A percentile compares a stretch with the other conserved stretches of the same genome.
Conservation (phyloP, 495 filamentous ascomycete genomes). For the Penicillium canariense region DNA sequence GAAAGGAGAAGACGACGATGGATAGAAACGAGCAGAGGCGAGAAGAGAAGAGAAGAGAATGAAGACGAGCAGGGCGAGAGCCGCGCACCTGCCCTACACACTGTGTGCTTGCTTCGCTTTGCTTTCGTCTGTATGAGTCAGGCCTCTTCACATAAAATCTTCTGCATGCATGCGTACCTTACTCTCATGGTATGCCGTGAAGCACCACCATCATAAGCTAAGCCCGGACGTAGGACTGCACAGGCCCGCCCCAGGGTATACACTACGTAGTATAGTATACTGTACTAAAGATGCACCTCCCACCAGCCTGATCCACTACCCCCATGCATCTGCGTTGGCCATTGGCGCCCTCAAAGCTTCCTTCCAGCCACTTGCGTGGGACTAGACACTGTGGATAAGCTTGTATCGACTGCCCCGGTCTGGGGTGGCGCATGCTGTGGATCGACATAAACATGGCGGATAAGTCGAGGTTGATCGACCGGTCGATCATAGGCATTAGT, state of each 20-base stretch:
- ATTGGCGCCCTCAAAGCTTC: slow-evolving; percentile 24
- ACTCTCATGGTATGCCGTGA: too few species aligned
- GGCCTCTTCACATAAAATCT: too few species aligned
- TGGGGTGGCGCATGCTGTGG: not conserved
- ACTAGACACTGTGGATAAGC: slow-evolving; percentile 15
- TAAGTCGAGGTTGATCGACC: not conserved
- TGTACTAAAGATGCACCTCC: not conserved
- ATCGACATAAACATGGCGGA: too few species aligned
- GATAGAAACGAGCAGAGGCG: not conserved
- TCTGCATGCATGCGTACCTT: too few species aligned
- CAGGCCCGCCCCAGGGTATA: not conserved
- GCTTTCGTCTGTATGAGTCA: too few species aligned
- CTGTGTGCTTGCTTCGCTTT: too few species aligned
- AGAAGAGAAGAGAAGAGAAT: not conserved
- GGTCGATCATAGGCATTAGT: not conserved
- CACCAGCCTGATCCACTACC: slow-evolving; percentile 2
- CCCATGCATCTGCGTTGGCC: slow-evolving; percentile 1
- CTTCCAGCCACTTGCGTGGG: slow-evolving; percentile 23
- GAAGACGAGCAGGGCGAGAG: not conserved
- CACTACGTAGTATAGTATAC: not conserved
- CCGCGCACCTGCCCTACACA: too few species aligned
- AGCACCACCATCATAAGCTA: not conserved
- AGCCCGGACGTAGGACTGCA: not conserved
- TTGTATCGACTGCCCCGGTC: slow-evolving; percentile 10
- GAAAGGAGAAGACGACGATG: too few species aligned